phyloP scores from a whole-genome alignment of 108 stramenopile species.

The Cyclotella cryptica region DNA sequence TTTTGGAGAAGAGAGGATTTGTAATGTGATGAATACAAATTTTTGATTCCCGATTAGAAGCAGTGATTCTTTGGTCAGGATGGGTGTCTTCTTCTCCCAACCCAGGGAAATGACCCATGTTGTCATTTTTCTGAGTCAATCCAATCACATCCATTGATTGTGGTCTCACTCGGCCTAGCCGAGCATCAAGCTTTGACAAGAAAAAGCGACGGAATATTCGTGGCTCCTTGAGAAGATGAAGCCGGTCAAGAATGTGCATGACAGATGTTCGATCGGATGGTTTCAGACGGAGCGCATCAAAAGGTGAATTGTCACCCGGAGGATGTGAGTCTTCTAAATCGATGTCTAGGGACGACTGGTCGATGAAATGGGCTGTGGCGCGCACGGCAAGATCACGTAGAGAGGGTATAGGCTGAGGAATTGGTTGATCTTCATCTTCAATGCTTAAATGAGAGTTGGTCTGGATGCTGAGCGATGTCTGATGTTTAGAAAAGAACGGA shows the following conservation, averaged over 20 bases:
- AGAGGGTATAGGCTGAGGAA: conserved; percentile 78
- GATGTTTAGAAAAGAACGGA: conserved; percentile 57
- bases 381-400: conserved; percentile 81
- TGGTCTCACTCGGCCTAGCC: conserved; percentile 68
- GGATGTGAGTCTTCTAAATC: conserved; percentile 76
- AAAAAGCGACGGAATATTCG: conserved; percentile 84
- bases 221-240: conserved; percentile 71
- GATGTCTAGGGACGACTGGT: conserved; percentile 64
- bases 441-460: conserved; percentile 38
- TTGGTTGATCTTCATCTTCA: conserved; percentile 38
- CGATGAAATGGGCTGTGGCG: conserved; percentile 72
- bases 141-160: conserved; percentile 76
- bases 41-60: conserved; percentile 29
- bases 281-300: conserved; percentile 72
- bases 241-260: conserved; percentile 82
- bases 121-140: conserved; percentile 84
- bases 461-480: conserved; percentile 6
- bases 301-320: conserved; percentile 74
- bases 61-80: conserved; percentile 27
- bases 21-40: conserved; percentile 66
- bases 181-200: conserved; percentile 50
- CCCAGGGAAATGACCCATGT: conserved; percentile 74
- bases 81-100: conserved; percentile 49
- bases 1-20: conserved; percentile 62
- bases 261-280: conserved; percentile 61